Conservation (phyloP, 2,329 filamentous ascomycete species). For the Cladosporium oxysporum region DNA sequence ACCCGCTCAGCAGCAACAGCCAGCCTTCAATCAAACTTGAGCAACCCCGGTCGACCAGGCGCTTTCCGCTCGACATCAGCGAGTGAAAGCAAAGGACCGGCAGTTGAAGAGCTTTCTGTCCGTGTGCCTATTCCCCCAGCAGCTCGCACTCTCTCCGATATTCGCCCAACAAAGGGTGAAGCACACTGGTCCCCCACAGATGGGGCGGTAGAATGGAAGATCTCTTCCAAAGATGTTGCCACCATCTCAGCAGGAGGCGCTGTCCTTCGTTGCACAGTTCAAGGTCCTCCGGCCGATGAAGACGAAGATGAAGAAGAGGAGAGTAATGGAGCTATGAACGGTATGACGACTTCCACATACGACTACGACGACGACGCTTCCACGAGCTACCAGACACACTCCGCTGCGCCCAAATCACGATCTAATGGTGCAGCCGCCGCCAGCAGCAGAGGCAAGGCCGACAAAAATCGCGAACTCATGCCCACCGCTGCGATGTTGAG, state of each 20-base stretch:
- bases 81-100: conserved; percentile 37
- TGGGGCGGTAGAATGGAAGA: conserved; percentile 75
- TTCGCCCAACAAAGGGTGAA: conserved; percentile 79
- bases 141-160: conserved; percentile 80
- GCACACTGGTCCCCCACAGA: conserved; percentile 77
- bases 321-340: conserved; percentile 37
- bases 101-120: conserved; percentile 74
- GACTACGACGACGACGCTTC: conserved; percentile 40
- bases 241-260: conserved; percentile 44
- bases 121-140: conserved; percentile 75
- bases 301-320: conserved; percentile 47
- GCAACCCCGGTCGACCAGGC: conserved; percentile 24
- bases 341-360: conserved; percentile 45
- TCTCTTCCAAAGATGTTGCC: conserved; percentile 74
- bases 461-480: conserved; percentile 49
- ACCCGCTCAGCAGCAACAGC: conserved; percentile 31
- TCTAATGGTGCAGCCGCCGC: conserved; percentile 3
- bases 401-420: not conserved
- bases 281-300: conserved; percentile 59
- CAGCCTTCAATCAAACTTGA: conserved; percentile 34
- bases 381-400: conserved; percentile 23
- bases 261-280: conserved; percentile 75
- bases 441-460: conserved; percentile 23
- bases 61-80: conserved; percentile 26
- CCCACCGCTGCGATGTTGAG: conserved; percentile 48